Evolutionary conservation across 192 early-diverging fungal genomes (phyloP), one percentile per base, ranked within the genome.

Genomic region (Umbelopsis sp.): DNA sequence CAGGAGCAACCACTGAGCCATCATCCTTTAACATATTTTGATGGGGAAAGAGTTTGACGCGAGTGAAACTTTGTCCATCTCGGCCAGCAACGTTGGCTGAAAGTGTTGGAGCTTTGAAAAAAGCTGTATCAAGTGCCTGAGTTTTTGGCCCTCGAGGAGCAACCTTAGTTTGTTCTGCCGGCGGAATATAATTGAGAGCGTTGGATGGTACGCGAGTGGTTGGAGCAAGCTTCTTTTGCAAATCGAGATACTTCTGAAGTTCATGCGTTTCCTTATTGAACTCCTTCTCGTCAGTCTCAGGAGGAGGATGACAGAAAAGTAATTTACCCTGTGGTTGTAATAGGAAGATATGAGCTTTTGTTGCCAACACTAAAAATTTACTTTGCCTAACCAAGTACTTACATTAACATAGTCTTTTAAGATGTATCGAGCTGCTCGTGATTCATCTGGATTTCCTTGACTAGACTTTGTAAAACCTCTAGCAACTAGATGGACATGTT

Each of bases 371-470:
- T 30, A 30, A 30, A 30, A 30, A 2, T 30, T 30, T 30, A 30
- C 27, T 30, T 30, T 30, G 27, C 27, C 27, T 30, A 30, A 30
- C 27, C 1, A 30, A 66, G 49, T 66, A 66, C 80, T 82, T 82
- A 88, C 88, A 77, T 90, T 88, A 37, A 97, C 94, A 81, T 98
- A 98, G 80, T 99, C 98, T 83, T 99, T 99, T 66, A 99, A 85
- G 69, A 99, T 91, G 71, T 96, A 94, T 71, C 97, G 85, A 1
- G 98, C 96, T 0, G 98, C 96, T 44, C 98, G 90, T 10, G 97
- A 86, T 83, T 99, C 96, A 84, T 99, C 98, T 33, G 96, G 95
- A 83, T 97, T 96, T 69, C 98, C 98, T 78, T 98, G 94, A 75
- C 90, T 88, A 46, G 91, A 85, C 74, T 94, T 93, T 69, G 93